These are phyloP conservation scores for Penicillium sclerotiorum DNA, from an alignment of 2,329 filamentous ascomycete species.

Conservation along the genomic window DNA sequence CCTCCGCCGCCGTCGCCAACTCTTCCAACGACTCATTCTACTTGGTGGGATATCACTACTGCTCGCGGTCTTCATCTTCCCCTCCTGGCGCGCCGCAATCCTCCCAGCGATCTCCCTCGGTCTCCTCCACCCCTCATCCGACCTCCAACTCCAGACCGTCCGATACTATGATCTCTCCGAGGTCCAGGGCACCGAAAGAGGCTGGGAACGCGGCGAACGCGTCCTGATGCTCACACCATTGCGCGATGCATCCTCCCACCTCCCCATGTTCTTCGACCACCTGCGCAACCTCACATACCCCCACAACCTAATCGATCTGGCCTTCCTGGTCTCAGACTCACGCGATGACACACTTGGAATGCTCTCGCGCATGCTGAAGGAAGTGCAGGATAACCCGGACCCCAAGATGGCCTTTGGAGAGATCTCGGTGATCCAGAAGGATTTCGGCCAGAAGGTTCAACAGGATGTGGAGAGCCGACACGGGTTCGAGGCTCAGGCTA, in stretches of 20 bases:
- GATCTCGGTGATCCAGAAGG: conserved; percentile 97
- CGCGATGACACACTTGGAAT: conserved; percentile 85
- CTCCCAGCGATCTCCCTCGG: conserved; percentile 68
- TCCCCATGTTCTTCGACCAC: conserved; percentile 99
- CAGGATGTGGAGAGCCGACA: conserved; percentile 98
- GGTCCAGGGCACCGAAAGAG: conserved; percentile 85
- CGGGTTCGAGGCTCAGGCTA: conserved; percentile 94
- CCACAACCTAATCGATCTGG: conserved; percentile 92
- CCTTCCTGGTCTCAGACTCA: conserved; percentile 95
- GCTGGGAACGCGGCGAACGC: conserved; percentile 95
- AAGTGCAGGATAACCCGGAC: conserved; percentile 78
- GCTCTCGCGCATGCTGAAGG: conserved; percentile 73
- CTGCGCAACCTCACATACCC: conserved; percentile 95
- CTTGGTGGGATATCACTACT: conserved; percentile 60
- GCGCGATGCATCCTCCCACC: conserved; percentile 86
- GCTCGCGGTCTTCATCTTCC: conserved; percentile 71
- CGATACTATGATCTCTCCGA: conserved; percentile 95
- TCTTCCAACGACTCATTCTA: conserved; percentile 69
- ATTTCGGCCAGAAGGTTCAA: conserved; percentile 96
- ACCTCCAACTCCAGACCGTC: conserved; percentile 86
- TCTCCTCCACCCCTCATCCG: conserved; percentile 66
- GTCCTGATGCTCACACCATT: conserved; percentile 94
- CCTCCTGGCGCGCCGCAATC: conserved; percentile 68
- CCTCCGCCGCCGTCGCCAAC: conserved; percentile 70
- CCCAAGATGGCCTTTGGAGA: conserved; percentile 85